A percentile compares a stretch with the other conserved stretches of the same genome.
Conservation (phyloP, 495 filamentous ascomycete genomes). For the Terfezia boudieri region DNA sequence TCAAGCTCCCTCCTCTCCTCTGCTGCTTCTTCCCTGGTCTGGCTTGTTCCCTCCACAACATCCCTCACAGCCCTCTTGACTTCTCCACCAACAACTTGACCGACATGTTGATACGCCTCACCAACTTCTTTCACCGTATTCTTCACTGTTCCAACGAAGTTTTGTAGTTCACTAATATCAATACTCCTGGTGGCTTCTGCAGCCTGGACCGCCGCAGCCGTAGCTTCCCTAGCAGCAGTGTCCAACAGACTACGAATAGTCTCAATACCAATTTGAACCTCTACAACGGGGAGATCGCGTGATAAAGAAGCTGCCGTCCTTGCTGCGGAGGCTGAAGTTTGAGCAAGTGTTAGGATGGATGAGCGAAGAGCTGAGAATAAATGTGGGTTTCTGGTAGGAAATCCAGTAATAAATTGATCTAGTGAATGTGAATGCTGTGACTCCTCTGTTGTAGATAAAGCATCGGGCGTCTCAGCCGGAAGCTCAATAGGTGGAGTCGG, state of each 20-base stretch:
- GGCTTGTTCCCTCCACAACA: neutral
- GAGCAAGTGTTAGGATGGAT: conserved; percentile 9
- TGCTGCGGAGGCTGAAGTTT: conserved; percentile 5
- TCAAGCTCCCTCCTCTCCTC: neutral
- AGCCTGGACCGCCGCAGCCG: conserved; percentile 21
- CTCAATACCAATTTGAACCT: conserved; percentile 23
- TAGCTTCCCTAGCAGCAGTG: conserved; percentile 23
- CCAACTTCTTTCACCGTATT: conserved; percentile 27
- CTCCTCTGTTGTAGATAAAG: neutral
- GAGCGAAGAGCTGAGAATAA: conserved; percentile 10
- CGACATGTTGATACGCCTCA: conserved; percentile 20
- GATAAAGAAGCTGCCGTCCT: conserved; percentile 9
- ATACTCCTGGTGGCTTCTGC: conserved; percentile 21
- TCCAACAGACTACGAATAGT: conserved; percentile 25
- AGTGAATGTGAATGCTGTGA: neutral
- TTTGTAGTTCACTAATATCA: conserved; percentile 24
- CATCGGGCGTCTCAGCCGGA: neutral
- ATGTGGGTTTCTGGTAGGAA: neutral
- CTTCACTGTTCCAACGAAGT: conserved; percentile 23
- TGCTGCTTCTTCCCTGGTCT: conserved; percentile 1
- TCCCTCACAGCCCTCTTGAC: conserved; percentile 9
- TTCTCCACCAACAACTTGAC: conserved; percentile 8
- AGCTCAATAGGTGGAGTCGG: neutral
- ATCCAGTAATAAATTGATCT: neutral
- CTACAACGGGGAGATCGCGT: conserved; percentile 19